Percentiles rank a stretch among this genome's conserved stretches.
phyloP scores from a whole-genome alignment of 2,329 filamentous ascomycete genomes.

The Scleromitrula shiraiana region DNA sequence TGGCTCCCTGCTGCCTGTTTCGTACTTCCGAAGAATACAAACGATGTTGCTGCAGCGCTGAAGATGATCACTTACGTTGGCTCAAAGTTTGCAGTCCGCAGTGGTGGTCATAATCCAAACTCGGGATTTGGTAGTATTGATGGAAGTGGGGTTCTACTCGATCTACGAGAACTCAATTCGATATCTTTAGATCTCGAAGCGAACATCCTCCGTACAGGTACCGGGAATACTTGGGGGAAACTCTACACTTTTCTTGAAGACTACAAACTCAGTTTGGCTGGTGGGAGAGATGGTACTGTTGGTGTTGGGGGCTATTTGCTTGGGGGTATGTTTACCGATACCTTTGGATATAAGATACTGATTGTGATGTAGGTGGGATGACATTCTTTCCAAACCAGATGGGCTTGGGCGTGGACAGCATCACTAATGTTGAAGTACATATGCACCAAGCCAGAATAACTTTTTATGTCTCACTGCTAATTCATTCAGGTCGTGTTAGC shows the following conservation, averaged over 20 bases:
- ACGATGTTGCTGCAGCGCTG: conserved; percentile 10
- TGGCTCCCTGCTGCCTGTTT: conserved; percentile 11
- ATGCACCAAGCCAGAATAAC: background rate
- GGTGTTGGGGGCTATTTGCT: conserved; percentile 15
- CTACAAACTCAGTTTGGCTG: conserved; percentile 28
- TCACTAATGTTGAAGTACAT: conserved; percentile 12
- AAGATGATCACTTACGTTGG: conserved; percentile 5
- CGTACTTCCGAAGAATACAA: conserved; percentile 3
- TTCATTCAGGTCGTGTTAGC: conserved; percentile 24
- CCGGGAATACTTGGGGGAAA: conserved; percentile 32
- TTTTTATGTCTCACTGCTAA: background rate
- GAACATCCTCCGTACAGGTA: conserved; percentile 27
- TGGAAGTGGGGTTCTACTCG: conserved; percentile 38
- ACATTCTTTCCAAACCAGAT: conserved; percentile 16
- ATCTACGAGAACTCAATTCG: conserved; percentile 29
- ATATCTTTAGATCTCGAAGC: conserved; percentile 24
- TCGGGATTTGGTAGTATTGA: conserved; percentile 42
- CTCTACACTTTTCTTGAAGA: conserved; percentile 32
- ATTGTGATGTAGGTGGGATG: conserved; percentile 9
- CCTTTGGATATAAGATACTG: background rate
- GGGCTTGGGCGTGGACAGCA: conserved; percentile 14
- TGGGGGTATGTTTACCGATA: conserved; percentile 13
- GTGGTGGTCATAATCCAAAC: conserved; percentile 14
- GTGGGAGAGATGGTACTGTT: conserved; percentile 28
- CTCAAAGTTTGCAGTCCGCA: conserved; percentile 42